Conservation (phyloP, 1,139 yeast species). For the Yamadazyma pseudoaaseri region DNA sequence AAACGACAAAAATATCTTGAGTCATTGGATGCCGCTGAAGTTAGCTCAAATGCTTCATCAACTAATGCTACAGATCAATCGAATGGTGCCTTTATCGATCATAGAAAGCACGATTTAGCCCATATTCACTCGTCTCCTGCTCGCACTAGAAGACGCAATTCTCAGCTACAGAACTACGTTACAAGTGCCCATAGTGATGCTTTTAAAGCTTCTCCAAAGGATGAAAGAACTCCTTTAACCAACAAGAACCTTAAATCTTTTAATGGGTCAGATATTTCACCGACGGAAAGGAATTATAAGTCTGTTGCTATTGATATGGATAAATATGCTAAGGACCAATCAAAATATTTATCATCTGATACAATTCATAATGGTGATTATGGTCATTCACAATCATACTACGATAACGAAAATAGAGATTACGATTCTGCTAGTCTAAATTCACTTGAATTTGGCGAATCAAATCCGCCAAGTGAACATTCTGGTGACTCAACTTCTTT, state of each 20-base stretch:
- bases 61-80: conserved; percentile 8
- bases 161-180: conserved; percentile 6
- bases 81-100: conserved; percentile 33
- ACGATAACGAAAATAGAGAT: conserved; percentile 9
- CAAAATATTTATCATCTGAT: conserved; percentile 12
- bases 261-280: conserved; percentile 13
- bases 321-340: conserved; percentile 35
- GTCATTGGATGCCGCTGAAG: conserved; percentile 2
- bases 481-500: conserved; percentile 71
- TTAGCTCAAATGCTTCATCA: conserved; percentile 6
- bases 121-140: conserved; percentile 35
- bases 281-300: conserved; percentile 10
- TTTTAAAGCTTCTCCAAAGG: neutral
- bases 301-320: conserved; percentile 30
- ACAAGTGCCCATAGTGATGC: neutral
- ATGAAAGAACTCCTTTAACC: conserved; percentile 33
- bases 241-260: conserved; percentile 33
- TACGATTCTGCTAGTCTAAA: conserved; percentile 23
- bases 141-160: conserved; percentile 27
- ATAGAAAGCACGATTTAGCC: conserved; percentile 29
- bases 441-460: conserved; percentile 48
- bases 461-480: conserved; percentile 73
- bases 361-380: neutral
- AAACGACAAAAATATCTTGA: too few relatives aligned
- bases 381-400: conserved; percentile 2